These are phyloP conservation scores for Posidonia australis DNA, from an alignment of 106 monocot genomes.

Conservation along the genomic window DNA sequence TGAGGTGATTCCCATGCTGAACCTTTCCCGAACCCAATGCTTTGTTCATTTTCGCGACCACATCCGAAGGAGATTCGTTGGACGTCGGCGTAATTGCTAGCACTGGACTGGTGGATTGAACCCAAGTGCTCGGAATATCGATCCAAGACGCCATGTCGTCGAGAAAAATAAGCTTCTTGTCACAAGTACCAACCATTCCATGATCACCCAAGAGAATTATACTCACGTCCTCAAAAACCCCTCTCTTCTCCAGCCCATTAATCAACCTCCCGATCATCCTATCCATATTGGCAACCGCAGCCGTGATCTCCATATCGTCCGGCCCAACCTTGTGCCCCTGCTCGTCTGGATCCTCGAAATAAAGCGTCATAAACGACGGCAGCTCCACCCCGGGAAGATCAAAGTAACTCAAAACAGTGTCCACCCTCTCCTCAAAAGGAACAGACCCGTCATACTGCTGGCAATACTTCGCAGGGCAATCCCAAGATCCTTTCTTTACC, in stretches of 20 bases:
- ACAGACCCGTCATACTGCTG: slow-evolving; percentile 36
- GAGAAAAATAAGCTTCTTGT: slow-evolving; percentile 42
- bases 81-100: slow-evolving; percentile 37
- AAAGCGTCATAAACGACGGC: slow-evolving; percentile 48
- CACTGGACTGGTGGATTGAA: slow-evolving; percentile 34
- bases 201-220: slow-evolving; percentile 63
- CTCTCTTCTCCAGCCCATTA: slow-evolving; percentile 53
- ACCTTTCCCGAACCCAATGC: slow-evolving; percentile 50
- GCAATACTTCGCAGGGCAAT: slow-evolving; percentile 44
- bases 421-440: slow-evolving; percentile 57
- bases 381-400: slow-evolving; percentile 43
- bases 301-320: slow-evolving; percentile 52
- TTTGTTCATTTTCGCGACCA: slow-evolving; percentile 58
- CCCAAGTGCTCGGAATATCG: slow-evolving; percentile 33
- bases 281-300: slow-evolving; percentile 35
- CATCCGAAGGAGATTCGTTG: slow-evolving; percentile 18
- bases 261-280: slow-evolving; percentile 51
- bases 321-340: slow-evolving; percentile 70
- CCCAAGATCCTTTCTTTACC: slow-evolving; percentile 61
- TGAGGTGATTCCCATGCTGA: slow-evolving; percentile 39
- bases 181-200: slow-evolving; percentile 69
- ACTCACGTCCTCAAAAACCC: slow-evolving; percentile 63
- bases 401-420: slow-evolving; percentile 51
- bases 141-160: slow-evolving; percentile 56
- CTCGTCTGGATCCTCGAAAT: slow-evolving; percentile 66